Evolutionary conservation across 2,329 filamentous ascomycete genomes (phyloP).

Genomic region (Diplodia seriata): DNA sequence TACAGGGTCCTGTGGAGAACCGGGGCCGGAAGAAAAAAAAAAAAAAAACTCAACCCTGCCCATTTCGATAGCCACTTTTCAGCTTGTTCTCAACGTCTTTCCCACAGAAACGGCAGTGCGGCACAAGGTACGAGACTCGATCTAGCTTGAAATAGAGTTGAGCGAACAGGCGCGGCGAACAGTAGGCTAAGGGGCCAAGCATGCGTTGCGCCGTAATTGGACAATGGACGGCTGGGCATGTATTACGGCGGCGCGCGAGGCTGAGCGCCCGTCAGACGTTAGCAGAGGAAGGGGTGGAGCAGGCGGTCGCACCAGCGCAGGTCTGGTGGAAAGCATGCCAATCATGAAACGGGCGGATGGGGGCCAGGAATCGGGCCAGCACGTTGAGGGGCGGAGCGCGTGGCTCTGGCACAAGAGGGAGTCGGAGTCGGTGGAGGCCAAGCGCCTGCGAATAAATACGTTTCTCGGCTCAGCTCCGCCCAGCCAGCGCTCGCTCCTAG

Average conservation of each 20-base stretch:
- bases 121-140: background rate
- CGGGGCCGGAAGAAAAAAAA: background rate
- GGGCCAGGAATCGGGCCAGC: background rate
- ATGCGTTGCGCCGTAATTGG: slow-evolving; percentile 1
- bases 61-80: background rate
- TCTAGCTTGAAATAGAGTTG: background rate
- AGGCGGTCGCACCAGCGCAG: background rate
- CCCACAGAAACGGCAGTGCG: background rate
- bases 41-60: too few relatives aligned
- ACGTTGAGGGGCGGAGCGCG: background rate
- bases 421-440: background rate
- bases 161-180: background rate
- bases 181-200: slow-evolving; percentile 4
- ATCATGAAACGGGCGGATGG: background rate
- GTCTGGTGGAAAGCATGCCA: background rate
- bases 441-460: slow-evolving; percentile 4
- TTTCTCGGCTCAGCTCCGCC: slow-evolving; percentile 15
- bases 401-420: background rate
- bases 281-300: slow-evolving; percentile 8
- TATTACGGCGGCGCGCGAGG: slow-evolving; percentile 11
- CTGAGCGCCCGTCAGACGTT: slow-evolving; percentile 6
- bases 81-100: background rate
- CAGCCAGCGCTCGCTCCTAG: background rate
- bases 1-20: background rate
- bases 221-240: background rate